phyloP scores from a whole-genome alignment of 2,329 filamentous ascomycete species.

The Ophiobolus disseminans region DNA sequence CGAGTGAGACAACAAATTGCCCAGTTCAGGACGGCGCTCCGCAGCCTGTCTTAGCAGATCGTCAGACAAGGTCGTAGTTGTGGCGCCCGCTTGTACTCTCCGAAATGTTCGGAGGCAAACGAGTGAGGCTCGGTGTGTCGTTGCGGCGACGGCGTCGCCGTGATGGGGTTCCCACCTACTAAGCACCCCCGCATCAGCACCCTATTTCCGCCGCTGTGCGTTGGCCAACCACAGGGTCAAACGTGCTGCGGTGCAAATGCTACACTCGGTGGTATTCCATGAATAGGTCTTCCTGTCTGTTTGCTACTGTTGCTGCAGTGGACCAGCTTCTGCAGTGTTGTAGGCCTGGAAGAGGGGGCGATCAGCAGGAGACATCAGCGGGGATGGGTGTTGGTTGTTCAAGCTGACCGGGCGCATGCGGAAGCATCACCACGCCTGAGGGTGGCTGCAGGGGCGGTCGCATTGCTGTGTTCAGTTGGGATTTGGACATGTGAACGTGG shows the following conservation, averaged over 20 bases:
- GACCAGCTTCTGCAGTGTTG: too few species aligned
- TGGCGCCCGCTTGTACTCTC: too few species aligned
- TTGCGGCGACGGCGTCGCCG: slow-evolving; percentile 7
- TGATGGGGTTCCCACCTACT: background rate
- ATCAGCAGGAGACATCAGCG: slow-evolving; percentile 6
- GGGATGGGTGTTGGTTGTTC: background rate
- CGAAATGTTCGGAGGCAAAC: background rate
- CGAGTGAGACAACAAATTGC: too few species aligned
- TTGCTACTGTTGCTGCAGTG: background rate
- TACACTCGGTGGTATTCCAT: background rate
- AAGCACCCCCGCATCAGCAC: slow-evolving; percentile 4
- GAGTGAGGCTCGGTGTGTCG: background rate
- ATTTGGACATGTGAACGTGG: slow-evolving; percentile 8
- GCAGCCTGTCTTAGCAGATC: too few species aligned
- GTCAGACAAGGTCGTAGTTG: too few species aligned
- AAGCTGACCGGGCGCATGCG: background rate
- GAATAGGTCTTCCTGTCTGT: background rate
- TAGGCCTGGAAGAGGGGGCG: too few species aligned
- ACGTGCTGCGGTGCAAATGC: slow-evolving; percentile 2
- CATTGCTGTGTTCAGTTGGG: background rate
- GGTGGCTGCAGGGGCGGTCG: slow-evolving; percentile 2
- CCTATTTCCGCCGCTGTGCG: background rate
- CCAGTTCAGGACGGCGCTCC: too few species aligned
- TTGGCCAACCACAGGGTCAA: slow-evolving; percentile 6
- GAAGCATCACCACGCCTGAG: background rate